These are phyloP conservation scores for Passiflora organensis DNA, from an alignment of 345 rosid species.

Conservation along the genomic window DNA sequence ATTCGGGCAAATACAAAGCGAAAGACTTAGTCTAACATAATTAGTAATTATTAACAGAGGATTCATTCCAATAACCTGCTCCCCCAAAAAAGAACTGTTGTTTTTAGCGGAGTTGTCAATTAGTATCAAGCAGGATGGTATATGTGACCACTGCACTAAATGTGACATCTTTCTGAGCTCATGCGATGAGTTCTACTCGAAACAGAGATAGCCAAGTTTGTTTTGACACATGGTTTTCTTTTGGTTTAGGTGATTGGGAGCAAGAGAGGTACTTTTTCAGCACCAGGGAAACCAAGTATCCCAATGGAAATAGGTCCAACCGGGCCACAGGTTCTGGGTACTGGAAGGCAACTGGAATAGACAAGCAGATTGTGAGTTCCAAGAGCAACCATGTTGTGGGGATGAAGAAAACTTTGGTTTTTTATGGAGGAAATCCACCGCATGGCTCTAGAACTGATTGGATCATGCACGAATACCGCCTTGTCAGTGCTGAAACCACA, in stretches of 20 bases:
- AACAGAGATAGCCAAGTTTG: background rate
- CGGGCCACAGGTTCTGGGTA: slow-evolving; percentile 85
- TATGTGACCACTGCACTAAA: background rate
- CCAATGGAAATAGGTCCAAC: slow-evolving; percentile 86
- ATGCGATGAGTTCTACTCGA: no score
- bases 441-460: slow-evolving; percentile 81
- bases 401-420: slow-evolving; percentile 95
- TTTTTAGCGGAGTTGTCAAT: background rate
- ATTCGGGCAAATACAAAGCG: background rate
- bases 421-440: slow-evolving; percentile 88
- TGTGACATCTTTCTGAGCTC: background rate
- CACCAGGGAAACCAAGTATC: slow-evolving; percentile 83
- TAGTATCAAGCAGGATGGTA: slow-evolving; percentile 9
- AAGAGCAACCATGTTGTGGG: slow-evolving; percentile 65
- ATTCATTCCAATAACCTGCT: no score
- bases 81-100: no score
- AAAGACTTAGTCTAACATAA: background rate
- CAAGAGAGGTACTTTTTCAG: slow-evolving; percentile 96
- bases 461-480: slow-evolving; percentile 98
- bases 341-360: slow-evolving; percentile 97
- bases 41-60: no score
- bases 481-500: slow-evolving; percentile 19
- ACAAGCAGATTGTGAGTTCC: slow-evolving; percentile 59
- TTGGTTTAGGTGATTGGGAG: slow-evolving; percentile 61
- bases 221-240: slow-evolving; percentile 12